phyloP scores from a whole-genome alignment of 495 filamentous ascomycete genomes.

The Trichoderma gamsii region DNA sequence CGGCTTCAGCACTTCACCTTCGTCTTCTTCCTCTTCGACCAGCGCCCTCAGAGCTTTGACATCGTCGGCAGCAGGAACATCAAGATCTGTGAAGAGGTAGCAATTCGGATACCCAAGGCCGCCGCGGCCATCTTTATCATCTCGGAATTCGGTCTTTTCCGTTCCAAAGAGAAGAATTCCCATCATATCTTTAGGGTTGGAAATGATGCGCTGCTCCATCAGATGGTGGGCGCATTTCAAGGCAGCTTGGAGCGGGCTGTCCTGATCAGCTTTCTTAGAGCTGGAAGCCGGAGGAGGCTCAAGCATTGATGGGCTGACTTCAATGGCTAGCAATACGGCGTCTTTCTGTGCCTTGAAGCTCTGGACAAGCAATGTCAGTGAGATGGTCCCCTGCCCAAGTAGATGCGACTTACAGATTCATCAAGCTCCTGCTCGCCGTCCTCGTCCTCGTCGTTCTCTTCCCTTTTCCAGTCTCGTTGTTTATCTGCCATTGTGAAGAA shows the following conservation, averaged over 20 bases:
- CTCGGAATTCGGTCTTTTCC: constrained; percentile 74
- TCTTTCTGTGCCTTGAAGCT: constrained; percentile 90
- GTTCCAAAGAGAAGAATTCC: constrained; percentile 93
- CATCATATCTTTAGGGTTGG: constrained; percentile 95
- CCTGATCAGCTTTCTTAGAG: constrained; percentile 65
- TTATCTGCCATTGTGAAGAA: constrained; percentile 34
- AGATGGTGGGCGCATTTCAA: constrained; percentile 91
- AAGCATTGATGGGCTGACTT: constrained; percentile 90
- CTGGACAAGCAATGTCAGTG: constrained; percentile 37
- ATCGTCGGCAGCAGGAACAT: constrained; percentile 78
- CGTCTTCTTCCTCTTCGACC: constrained; percentile 65
- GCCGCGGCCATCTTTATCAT: constrained; percentile 53
- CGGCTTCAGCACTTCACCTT: constrained; percentile 62
- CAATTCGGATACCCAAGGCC: constrained; percentile 78
- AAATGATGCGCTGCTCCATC: constrained; percentile 97
- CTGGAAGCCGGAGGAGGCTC: constrained; percentile 54
- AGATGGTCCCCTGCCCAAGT: constrained; percentile 16
- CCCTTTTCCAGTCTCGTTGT: constrained; percentile 39
- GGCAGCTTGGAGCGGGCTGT: constrained; percentile 70
- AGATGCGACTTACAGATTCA: constrained; percentile 51
- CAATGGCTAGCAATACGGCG: constrained; percentile 93
- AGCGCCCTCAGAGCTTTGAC: constrained; percentile 72
- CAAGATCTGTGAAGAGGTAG: constrained; percentile 85
- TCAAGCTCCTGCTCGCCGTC: constrained; percentile 73
- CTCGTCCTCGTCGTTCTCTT: constrained; percentile 60